Conservation (phyloP, 139 green algal genomes). For the Picochlorum costavermella region DNA sequence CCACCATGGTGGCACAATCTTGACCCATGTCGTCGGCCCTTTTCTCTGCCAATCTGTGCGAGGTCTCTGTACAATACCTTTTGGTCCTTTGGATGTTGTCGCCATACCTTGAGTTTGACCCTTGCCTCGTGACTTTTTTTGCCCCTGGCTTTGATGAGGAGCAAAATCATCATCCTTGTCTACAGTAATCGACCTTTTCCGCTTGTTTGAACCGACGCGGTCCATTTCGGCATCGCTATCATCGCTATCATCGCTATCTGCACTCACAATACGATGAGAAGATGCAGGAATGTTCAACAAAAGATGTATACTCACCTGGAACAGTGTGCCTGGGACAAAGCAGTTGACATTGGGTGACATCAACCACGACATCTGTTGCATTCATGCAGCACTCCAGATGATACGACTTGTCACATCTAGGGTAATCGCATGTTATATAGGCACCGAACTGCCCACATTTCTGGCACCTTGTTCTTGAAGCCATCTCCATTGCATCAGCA, state of each 20-base stretch:
- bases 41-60: slow-evolving; percentile 34
- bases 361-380: no score
- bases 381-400: no score
- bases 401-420: no score
- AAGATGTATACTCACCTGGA: background rate
- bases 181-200: no score
- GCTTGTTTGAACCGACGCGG: no score
- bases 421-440: no score
- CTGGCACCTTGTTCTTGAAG: no score
- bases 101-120: background rate
- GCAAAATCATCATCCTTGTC: background rate
- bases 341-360: no score
- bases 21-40: slow-evolving; percentile 22
- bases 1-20: slow-evolving; percentile 36
- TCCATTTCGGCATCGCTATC: background rate
- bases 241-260: background rate
- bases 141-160: background rate
- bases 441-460: no score
- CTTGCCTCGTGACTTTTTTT: background rate
- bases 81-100: background rate
- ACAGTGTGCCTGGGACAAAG: no score
- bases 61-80: slow-evolving; percentile 2
- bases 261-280: background rate
- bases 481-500: no score
- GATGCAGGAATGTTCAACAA: background rate